Evolutionary conservation across 208 protist species (phyloP).

Genomic region (Phytomonas francai): DNA sequence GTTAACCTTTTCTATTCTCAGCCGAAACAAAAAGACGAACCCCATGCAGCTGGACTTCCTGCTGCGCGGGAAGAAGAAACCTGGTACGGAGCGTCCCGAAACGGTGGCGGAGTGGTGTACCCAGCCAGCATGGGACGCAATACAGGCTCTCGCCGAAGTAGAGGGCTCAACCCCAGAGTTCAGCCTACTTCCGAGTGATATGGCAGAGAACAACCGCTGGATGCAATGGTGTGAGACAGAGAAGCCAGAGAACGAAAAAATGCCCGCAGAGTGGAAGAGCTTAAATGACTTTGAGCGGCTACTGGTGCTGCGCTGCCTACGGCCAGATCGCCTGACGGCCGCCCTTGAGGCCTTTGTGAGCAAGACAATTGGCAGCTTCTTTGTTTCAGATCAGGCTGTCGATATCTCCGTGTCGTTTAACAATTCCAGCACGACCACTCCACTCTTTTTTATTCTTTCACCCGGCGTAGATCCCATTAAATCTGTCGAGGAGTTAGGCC

Average conservation of each 20-base stretch:
- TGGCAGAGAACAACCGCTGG: conserved; percentile 91
- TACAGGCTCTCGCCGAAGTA: conserved; percentile 88
- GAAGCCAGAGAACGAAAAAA: conserved; percentile 89
- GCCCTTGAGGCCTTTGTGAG: conserved; percentile 92
- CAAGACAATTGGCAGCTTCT: conserved; percentile 91
- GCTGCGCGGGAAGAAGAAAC: conserved; percentile 88
- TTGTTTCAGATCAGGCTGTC: conserved; percentile 92
- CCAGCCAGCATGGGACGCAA: conserved; percentile 88
- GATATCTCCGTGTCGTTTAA: conserved; percentile 92
- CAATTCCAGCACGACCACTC: conserved; percentile 92
- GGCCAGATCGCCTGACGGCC: conserved; percentile 95
- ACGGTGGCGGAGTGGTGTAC: conserved; percentile 89
- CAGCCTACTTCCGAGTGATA: conserved; percentile 78
- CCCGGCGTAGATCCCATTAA: conserved; percentile 97
- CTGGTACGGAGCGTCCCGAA: conserved; percentile 76
- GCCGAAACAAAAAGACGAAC: conserved; percentile 71
- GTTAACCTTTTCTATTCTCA: conserved; percentile 92
- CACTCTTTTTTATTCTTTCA: conserved; percentile 99
- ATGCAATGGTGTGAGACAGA: conserved; percentile 87
- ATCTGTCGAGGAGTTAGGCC: conserved; percentile 91
- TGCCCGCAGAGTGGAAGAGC: conserved; percentile 94
- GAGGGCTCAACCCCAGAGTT: conserved; percentile 86
- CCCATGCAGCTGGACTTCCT: conserved; percentile 92
- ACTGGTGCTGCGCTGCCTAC: conserved; percentile 93
- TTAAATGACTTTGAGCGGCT: conserved; percentile 94